Base-by-base conservation (phyloP, 768 basidiomycete species). In the Lactarius deliciosus region DNA sequence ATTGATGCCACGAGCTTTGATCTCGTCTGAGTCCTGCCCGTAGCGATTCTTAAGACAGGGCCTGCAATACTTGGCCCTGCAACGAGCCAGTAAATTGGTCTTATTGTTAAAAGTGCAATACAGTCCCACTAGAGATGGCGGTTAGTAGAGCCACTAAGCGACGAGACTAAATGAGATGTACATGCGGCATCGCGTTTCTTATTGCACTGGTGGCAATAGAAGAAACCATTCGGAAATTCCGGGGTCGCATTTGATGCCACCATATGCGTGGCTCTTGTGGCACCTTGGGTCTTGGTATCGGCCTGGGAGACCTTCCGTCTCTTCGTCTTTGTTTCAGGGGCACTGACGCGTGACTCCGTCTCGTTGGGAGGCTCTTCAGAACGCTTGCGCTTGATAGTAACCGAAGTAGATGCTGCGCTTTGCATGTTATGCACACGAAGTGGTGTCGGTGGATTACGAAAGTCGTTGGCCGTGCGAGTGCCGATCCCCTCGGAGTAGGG, bases 191-290 rank as follows among this genome's bases (percentile, higher is more conserved):
- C 85, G 60, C 85, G 84, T 70, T 87, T 89, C 73, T 81, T 82
- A 68, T 79, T 80, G 75, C 91, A 91, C 72, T 91, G 90, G 74
- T 91, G 91, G 69, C 91, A 92, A 69, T 86, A 84, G 59, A 84
- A 75, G 57, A 74, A 80, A 72, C 71, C 82, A 32, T 76, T 76
- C 41, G 79, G 78, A 64, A 70, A 75, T 45, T 78, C 76, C 22
- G 77, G 64, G 13, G 69, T 70, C 25, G 61, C 57, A 64, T 72
- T 68, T 54, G 66, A 60, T 34, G 28, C n/a, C 16, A 28, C 61
- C 0, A 53, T 54, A 15, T 18, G 40, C 41, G 47, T 57, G 25
- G 41, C 40, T 32, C 28, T 61, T 9, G 58, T 30, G 40, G 57
- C 41, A 18, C 15, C 28, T 38, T 73, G 71, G 72, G 61, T 45